These are phyloP conservation scores for Calocybe gambosa DNA, from an alignment of 1,284 basidiomycete genomes.

Conservation along the genomic window DNA sequence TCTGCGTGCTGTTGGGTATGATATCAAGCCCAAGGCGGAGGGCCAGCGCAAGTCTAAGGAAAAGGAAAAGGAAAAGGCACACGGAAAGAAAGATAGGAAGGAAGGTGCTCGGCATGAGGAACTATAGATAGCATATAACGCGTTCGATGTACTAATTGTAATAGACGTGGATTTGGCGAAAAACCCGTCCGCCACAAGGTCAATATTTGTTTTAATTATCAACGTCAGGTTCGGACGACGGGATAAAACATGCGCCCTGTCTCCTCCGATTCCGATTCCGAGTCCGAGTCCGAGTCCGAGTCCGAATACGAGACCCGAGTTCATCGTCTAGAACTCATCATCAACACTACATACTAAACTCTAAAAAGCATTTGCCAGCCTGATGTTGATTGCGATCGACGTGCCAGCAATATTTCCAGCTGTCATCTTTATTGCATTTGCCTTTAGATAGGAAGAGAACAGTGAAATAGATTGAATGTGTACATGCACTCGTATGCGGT, in stretches of 20 bases:
- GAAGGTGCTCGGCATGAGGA: slow-evolving; percentile 15
- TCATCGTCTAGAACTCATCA: no score
- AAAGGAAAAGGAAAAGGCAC: slow-evolving; percentile 13
- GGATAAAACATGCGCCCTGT: background rate
- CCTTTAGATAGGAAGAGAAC: no score
- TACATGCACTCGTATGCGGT: no score
- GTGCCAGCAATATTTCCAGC: no score
- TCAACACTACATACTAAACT: no score
- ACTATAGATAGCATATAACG: slow-evolving; percentile 9
- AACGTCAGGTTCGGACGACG: background rate
- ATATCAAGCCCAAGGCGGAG: slow-evolving; percentile 24
- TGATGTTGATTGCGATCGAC: no score
- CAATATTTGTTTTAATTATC: background rate
- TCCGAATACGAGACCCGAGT: no score
- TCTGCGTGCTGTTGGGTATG: slow-evolving; percentile 38
- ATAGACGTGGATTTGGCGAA: background rate
- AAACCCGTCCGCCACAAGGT: background rate
- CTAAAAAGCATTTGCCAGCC: background rate
- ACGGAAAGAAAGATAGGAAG: slow-evolving; percentile 10
- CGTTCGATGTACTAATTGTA: background rate
- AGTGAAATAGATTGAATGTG: no score
- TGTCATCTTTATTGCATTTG: no score
- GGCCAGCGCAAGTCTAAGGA: slow-evolving; percentile 13
- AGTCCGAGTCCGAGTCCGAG: background rate
- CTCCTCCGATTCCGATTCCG: background rate